Conservation (phyloP, 495 filamentous ascomycete genomes). For the Aspergillus conjunctus region DNA sequence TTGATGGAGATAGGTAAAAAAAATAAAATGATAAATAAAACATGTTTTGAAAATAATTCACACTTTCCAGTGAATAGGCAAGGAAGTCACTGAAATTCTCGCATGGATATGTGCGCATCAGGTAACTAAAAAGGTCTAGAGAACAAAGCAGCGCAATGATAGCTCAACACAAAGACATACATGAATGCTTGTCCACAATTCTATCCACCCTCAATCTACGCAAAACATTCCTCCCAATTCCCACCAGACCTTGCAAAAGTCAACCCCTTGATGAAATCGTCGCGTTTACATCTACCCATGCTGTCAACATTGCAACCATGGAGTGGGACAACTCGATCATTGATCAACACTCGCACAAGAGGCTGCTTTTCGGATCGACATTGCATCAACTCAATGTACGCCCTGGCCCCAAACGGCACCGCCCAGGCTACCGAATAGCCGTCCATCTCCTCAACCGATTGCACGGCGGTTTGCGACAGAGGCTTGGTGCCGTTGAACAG, state of each 20-base stretch:
- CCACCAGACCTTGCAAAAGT: slow-evolving; percentile 70
- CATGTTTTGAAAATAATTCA: background rate
- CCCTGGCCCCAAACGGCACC: slow-evolving; percentile 75
- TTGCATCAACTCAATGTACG: slow-evolving; percentile 83
- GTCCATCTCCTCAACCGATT: slow-evolving; percentile 44
- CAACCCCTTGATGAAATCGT: slow-evolving; percentile 68
- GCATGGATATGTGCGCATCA: background rate
- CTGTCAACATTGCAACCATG: slow-evolving; percentile 66
- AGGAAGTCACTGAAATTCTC: background rate
- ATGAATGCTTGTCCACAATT: too few relatives aligned
- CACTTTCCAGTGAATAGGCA: background rate
- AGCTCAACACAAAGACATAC: too few relatives aligned
- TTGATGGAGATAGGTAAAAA: background rate
- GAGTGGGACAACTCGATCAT: slow-evolving; percentile 76
- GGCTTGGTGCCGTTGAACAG: slow-evolving; percentile 63
- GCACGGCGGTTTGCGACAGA: slow-evolving; percentile 50
- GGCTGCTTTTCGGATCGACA: slow-evolving; percentile 57
- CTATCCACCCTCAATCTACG: background rate
- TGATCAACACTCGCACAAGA: slow-evolving; percentile 74
- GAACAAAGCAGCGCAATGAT: background rate
- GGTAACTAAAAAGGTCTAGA: background rate
- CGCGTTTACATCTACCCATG: slow-evolving; percentile 65
- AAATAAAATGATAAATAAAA: background rate
- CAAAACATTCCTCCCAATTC: slow-evolving; percentile 70
- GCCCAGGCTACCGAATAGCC: slow-evolving; percentile 73